Evolutionary conservation across 306 rosid genomes (phyloP), one percentile per base, ranked within the genome.

Genomic region (Cucumis hystrix): DNA sequence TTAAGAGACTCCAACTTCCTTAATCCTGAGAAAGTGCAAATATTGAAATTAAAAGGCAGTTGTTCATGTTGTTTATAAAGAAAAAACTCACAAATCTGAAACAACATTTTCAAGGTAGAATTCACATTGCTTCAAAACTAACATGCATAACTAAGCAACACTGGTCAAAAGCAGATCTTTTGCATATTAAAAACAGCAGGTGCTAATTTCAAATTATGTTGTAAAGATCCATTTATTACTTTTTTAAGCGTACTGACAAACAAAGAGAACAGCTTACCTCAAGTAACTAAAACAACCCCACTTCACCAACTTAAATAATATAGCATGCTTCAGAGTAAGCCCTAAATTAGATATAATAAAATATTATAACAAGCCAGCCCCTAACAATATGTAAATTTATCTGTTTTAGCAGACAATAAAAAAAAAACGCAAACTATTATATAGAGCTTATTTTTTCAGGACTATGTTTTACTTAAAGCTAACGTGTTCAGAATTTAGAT

Each of bases 1-100:
- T 95, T 95, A 74, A 95, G 93, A 83, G 96, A 95, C 80, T 92
- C 96, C 86, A 95, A 84, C 78, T 87, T 92, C 52, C 81, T 82
- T 79, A 95, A 88, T 83, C 92, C 97, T 95, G 90, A 74, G 71
- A 77, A 67, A 73, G 20, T n/a, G 74, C 43, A 72, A 41, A 39
- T 13, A 71, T n/a, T 43, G 23, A 33, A 67, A 52, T 11, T 56
- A 58, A 57, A 39, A 80, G 73, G 43, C 64, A 37, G 9, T 40
- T 23, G 12, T 41, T 12, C 6, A 20, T 68, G 15, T 28, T 71
- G 45, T 23, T 12, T 58, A 69, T 20, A 7, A 21, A 43, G n/a
- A 23, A 52, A 40, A 40, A 60, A 69, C 74, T 14, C 15, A 58
- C 60, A 82, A 51, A 73, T 72, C 40, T 43, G 51, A 69, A 18